Evolutionary conservation across 352 stramenopile genomes (phyloP).

Genomic region (Globisporangium cystogenes): DNA sequence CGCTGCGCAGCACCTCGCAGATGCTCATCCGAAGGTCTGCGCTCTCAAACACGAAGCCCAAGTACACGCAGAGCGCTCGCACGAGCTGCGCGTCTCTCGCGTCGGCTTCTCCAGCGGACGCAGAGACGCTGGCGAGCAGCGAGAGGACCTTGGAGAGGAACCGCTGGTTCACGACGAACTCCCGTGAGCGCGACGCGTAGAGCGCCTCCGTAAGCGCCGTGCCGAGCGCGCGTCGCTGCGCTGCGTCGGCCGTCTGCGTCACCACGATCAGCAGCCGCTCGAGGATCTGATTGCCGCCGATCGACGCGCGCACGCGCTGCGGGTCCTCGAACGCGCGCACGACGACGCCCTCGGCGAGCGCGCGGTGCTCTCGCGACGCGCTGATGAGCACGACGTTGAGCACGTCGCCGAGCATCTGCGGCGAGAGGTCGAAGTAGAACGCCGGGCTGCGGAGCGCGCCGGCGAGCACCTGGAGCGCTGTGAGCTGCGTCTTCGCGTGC

Average conservation of each 20-base stretch:
- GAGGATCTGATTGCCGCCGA: slow-evolving; percentile 54
- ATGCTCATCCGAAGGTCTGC: too few species aligned
- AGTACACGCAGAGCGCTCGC: slow-evolving; percentile 42
- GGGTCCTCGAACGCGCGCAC: slow-evolving; percentile 47
- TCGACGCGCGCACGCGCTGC: slow-evolving; percentile 28
- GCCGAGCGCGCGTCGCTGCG: slow-evolving; percentile 19
- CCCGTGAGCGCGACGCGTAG: slow-evolving; percentile 34
- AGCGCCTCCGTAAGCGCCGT: slow-evolving; percentile 45
- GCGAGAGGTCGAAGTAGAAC: slow-evolving; percentile 40
- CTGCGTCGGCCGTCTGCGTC: slow-evolving; percentile 28
- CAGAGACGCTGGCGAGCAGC: slow-evolving; percentile 15
- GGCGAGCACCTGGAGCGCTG: slow-evolving; percentile 29
- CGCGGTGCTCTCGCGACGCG: slow-evolving; percentile 25
- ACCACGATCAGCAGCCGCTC: slow-evolving; percentile 68
- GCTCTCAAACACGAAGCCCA: slow-evolving; percentile 40
- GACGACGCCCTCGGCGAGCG: slow-evolving; percentile 37
- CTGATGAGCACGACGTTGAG: slow-evolving; percentile 63
- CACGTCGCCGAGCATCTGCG: slow-evolving; percentile 52
- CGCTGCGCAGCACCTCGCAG: slow-evolving; percentile 31
- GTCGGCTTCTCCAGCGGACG: background rate
- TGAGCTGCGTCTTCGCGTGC: slow-evolving; percentile 35
- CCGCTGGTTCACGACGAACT: slow-evolving; percentile 45
- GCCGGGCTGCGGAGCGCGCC: slow-evolving; percentile 22
- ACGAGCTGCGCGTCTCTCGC: slow-evolving; percentile 23
- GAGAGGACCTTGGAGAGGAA: slow-evolving; percentile 51